Percentiles rank a stretch among this genome's conserved stretches.
These are phyloP conservation scores for Monascus purpureus DNA, from an alignment of 495 filamentous ascomycete genomes.

Conservation along the genomic window DNA sequence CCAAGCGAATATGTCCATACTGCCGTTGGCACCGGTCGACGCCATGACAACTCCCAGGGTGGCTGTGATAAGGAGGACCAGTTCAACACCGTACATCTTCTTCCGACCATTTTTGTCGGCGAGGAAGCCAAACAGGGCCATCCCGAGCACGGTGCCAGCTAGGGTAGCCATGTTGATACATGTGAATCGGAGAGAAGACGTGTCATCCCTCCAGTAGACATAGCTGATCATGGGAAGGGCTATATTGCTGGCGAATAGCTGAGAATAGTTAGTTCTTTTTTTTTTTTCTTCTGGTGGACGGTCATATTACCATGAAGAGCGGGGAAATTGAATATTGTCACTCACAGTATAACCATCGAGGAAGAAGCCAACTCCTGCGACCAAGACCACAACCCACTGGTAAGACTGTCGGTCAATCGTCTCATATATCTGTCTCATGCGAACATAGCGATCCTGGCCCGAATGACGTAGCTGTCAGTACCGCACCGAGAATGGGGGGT, in stretches of 20 bases:
- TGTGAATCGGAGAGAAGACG: conserved; percentile 21
- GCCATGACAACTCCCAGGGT: conserved; percentile 43
- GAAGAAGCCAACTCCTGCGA: conserved; percentile 54
- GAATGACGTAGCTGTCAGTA: neutral
- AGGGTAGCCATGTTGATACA: conserved; percentile 49
- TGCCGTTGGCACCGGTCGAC: conserved; percentile 22
- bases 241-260: conserved; percentile 52
- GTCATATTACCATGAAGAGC: too few relatives aligned
- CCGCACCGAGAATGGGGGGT: neutral
- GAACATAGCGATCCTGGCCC: conserved; percentile 30
- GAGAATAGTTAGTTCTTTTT: neutral
- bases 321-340: neutral
- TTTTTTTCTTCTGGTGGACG: too few relatives aligned
- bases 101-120: conserved; percentile 49
- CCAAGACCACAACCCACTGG: conserved; percentile 37
- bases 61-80: conserved; percentile 41
- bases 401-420: conserved; percentile 33
- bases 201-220: conserved; percentile 43
- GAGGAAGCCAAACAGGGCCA: conserved; percentile 47
- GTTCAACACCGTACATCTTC: conserved; percentile 49
- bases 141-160: conserved; percentile 42
- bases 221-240: conserved; percentile 46
- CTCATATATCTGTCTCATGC: conserved; percentile 34
- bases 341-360: conserved; percentile 54
- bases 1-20: conserved; percentile 43